These are phyloP conservation scores for Pyrus bretschneideri DNA, from an alignment of 306 rosid species.

Conservation along the genomic window DNA sequence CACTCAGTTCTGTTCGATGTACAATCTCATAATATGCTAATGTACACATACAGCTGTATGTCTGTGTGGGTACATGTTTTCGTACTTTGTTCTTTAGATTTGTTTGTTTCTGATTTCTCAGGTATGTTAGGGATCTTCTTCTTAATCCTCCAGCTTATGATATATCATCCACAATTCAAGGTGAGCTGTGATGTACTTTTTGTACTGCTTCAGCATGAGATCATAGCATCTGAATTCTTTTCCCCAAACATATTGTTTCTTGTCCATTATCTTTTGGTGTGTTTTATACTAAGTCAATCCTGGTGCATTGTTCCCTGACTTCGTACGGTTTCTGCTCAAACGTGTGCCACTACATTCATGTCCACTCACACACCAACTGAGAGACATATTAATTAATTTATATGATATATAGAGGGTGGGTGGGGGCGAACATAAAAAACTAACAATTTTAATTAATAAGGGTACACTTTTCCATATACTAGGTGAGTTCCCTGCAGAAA, in stretches of 20 bases:
- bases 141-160: conserved; percentile 91
- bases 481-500: not conserved
- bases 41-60: not conserved
- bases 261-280: not conserved
- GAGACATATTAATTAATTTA: not conserved
- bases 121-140: conserved; percentile 82
- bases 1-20: not conserved
- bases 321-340: not conserved
- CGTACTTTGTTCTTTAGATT: not conserved
- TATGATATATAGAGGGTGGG: not conserved
- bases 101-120: conserved; percentile 22
- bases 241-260: not conserved
- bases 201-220: not conserved
- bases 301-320: not conserved
- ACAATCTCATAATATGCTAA: not conserved
- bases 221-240: not conserved
- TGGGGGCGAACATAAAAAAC: not conserved
- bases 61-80: not conserved
- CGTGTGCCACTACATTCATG: not conserved
- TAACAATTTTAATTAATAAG: not conserved
- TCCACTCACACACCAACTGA: not conserved
- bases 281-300: too few species aligned
- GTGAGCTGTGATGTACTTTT: conserved; percentile 28
- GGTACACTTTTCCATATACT: not conserved
- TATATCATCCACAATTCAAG: conserved; percentile 83